These are phyloP conservation scores for Blastomyces parvus DNA, from an alignment of 2,329 filamentous ascomycete species.

Conservation along the genomic window DNA sequence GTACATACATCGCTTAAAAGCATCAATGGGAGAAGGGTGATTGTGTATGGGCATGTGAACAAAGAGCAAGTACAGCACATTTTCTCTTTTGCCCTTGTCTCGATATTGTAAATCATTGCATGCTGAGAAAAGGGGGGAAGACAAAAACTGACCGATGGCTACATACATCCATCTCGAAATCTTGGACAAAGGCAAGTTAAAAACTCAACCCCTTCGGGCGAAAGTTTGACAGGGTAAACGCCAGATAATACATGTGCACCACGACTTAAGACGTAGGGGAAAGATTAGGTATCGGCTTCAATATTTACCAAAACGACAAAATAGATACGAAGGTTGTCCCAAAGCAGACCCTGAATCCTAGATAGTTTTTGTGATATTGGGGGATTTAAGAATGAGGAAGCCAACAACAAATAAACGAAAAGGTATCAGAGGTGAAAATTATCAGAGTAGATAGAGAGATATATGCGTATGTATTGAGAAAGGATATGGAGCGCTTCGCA, in stretches of 20 bases:
- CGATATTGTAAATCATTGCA: not conserved
- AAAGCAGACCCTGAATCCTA: not conserved
- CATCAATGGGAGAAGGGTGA: not conserved
- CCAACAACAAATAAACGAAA: constrained; percentile 6
- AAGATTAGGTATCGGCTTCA: not conserved
- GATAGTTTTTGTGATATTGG: not conserved
- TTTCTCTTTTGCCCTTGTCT: not conserved
- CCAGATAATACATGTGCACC: not conserved
- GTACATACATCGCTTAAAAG: not conserved
- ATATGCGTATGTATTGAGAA: not conserved
- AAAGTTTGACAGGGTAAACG: not conserved
- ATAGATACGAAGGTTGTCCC: not conserved
- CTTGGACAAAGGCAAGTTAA: not conserved
- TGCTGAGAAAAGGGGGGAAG: not conserved
- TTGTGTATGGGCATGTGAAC: not conserved
- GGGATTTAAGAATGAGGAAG: constrained; percentile 2
- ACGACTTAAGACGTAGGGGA: not conserved
- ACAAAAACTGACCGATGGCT: not conserved
- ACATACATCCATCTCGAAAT: not conserved
- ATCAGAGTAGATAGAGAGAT: not conserved
- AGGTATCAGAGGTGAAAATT: constrained; percentile 9
- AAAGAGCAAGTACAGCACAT: not conserved
- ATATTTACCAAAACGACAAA: not conserved
- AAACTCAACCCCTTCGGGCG: too few species aligned
- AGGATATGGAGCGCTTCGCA: not conserved